phyloP scores from a whole-genome alignment of 129 eudicot species.

The Dittrichia graveolens region DNA sequence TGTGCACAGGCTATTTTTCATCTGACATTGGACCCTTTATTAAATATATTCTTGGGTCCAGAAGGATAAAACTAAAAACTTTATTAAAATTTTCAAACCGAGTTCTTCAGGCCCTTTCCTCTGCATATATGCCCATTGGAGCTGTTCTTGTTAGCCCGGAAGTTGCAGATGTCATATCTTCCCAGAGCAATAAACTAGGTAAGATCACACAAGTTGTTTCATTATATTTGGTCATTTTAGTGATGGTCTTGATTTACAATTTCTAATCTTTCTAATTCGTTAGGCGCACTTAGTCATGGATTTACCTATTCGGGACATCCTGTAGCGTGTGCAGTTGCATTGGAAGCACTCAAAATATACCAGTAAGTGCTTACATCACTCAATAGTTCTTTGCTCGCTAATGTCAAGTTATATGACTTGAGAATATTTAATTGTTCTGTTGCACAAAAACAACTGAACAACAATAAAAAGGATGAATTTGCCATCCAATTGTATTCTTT shows the following conservation, averaged over 20 bases:
- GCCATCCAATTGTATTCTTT: too few relatives aligned
- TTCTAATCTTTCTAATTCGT: background rate
- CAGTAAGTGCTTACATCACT: slow-evolving; percentile 38
- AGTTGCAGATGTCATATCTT: slow-evolving; percentile 72
- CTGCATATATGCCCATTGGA: slow-evolving; percentile 95
- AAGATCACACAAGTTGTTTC: slow-evolving; percentile 10
- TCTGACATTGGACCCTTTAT: too few relatives aligned
- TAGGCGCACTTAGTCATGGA: slow-evolving; percentile 85
- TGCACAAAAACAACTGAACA: too few relatives aligned
- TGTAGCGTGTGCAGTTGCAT: slow-evolving; percentile 92
- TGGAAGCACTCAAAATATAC: slow-evolving; percentile 84
- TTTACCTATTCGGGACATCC: slow-evolving; percentile 97
- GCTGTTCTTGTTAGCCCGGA: slow-evolving; percentile 87
- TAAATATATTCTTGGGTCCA: background rate
- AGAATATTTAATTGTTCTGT: too few relatives aligned
- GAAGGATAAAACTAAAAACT: background rate
- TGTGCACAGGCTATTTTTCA: too few relatives aligned
- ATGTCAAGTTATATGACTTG: too few relatives aligned
- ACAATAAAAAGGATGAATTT: too few relatives aligned
- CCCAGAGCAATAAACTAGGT: slow-evolving; percentile 94
- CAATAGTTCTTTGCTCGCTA: background rate
- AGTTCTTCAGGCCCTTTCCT: slow-evolving; percentile 76
- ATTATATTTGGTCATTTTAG: slow-evolving; percentile 8
- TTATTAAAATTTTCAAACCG: background rate
- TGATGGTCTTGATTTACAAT: slow-evolving; percentile 4